phyloP scores from a whole-genome alignment of 345 rosid species.

The Euphorbia peplus region DNA sequence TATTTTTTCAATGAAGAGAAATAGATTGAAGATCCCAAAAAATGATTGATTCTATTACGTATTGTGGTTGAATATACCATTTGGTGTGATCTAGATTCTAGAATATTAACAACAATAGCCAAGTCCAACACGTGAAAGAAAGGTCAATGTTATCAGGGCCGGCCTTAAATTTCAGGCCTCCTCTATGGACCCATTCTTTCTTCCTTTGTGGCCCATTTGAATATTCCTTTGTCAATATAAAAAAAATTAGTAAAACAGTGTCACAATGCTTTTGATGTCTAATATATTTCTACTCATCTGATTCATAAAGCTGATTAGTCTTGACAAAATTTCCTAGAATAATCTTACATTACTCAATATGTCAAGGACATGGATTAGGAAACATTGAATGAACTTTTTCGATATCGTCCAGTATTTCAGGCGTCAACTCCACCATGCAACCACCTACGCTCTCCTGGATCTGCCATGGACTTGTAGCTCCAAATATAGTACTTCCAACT shows the following conservation, averaged over 20 bases:
- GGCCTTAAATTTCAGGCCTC: not conserved
- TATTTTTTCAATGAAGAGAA: too few species aligned
- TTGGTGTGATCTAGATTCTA: not conserved
- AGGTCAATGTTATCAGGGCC: not conserved
- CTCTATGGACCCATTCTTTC: not conserved
- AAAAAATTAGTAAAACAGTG: too few species aligned
- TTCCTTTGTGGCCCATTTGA: not conserved
- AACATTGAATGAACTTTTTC: conserved; percentile 38
- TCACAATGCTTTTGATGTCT: not conserved
- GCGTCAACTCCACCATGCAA: conserved; percentile 37
- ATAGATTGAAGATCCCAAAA: not conserved
- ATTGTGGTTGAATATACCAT: not conserved
- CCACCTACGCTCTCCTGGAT: conserved; percentile 40
- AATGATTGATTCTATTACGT: not conserved
- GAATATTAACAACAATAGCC: not conserved
- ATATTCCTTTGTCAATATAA: not conserved
- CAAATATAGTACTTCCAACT: conserved; percentile 51
- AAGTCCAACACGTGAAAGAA: not conserved
- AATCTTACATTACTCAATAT: not conserved
- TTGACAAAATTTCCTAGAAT: not conserved
- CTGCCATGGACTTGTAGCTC: conserved; percentile 50
- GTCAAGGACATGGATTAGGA: conserved; percentile 56
- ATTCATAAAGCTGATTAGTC: not conserved
- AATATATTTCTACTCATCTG: not conserved
- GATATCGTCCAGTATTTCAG: conserved; percentile 40